Conservation (phyloP, 805 yeast species). For the Ogataea trehaloabstinens region DNA sequence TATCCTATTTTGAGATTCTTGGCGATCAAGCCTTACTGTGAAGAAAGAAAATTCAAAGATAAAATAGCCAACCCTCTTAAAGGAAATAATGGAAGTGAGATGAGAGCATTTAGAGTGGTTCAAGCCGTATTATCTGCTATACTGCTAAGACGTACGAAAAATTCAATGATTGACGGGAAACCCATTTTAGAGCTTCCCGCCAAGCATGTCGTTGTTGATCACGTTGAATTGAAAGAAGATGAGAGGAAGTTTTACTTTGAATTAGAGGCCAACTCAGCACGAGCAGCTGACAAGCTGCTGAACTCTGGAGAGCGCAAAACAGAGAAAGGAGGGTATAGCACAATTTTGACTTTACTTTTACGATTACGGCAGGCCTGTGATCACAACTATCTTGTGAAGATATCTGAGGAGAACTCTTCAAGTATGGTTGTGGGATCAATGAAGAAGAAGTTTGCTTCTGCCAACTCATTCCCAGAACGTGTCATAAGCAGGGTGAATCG, state of each 20-base stretch:
- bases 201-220: conserved; percentile 48
- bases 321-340: conserved; percentile 42
- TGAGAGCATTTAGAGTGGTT: conserved; percentile 51
- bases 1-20: conserved; percentile 52
- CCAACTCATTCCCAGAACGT: conserved; percentile 15
- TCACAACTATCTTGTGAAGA: conserved; percentile 69
- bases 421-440: conserved; percentile 34
- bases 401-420: conserved; percentile 51
- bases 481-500: conserved; percentile 35
- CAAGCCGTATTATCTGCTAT: conserved; percentile 72
- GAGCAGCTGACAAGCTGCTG: conserved; percentile 48
- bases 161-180: conserved; percentile 69
- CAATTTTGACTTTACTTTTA: conserved; percentile 67
- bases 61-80: conserved; percentile 60
- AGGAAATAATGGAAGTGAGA: conserved; percentile 26
- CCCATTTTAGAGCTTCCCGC: conserved; percentile 71
- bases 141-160: conserved; percentile 72
- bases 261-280: conserved; percentile 54
- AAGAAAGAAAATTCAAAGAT: conserved; percentile 50
- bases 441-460: conserved; percentile 27
- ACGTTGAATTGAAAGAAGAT: conserved; percentile 49
- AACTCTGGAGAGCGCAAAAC: conserved; percentile 13
- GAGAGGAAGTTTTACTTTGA: conserved; percentile 57
- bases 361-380: conserved; percentile 86
- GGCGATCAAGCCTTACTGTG: conserved; percentile 60